Evolutionary conservation across 495 filamentous ascomycete species (phyloP), one percentile per base, ranked within the genome.

Genomic region (Cudoniella acicularis): DNA sequence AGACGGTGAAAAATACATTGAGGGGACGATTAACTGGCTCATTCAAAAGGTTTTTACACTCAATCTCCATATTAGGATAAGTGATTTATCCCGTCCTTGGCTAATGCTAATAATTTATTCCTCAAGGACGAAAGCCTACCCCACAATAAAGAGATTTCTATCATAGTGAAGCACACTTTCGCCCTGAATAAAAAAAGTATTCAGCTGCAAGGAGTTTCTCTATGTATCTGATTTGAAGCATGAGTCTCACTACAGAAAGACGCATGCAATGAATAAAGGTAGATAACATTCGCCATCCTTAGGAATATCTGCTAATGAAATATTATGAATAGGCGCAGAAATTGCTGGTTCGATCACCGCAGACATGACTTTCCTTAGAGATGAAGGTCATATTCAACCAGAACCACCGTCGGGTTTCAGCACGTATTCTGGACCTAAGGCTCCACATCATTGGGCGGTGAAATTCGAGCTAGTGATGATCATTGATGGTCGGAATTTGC

Each of bases 21-120:
- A 54, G 3, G 20, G n/a, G 21, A 64, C 64, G 2, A 62, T 67
- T 26, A 56, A 64, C 43, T 67, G 64, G 64, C 51, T 62, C 23
- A 47, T 56, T 36, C 18, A 48, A 20, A 56, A 56, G 43, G 53
- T 56, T 25, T 24, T 40, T 27, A 56, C 8, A 21, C 43, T 21
- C 43, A 17, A 17, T 4, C 13, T 8, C 43, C 4, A 17, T 47
- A 17, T 6, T 47, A 4, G 23, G 21, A 22, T 24, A 22, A 22
- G 21, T 26, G 20, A 10, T 22, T 22, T 22, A 8, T 43, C 16
- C 2, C n/a, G 10, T 13, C 20, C 13, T 22, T 42, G 22, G 30
- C 52, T 42, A 43, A 23, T 10, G 6, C 26, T 21, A 10, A 41
- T 20, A 43, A 20, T 11, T n/a, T 17, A 42, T 22, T 10, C 30